Base-by-base conservation (phyloP, 2,329 filamentous ascomycete genomes). In the Dothiorella sarmentorum region DNA sequence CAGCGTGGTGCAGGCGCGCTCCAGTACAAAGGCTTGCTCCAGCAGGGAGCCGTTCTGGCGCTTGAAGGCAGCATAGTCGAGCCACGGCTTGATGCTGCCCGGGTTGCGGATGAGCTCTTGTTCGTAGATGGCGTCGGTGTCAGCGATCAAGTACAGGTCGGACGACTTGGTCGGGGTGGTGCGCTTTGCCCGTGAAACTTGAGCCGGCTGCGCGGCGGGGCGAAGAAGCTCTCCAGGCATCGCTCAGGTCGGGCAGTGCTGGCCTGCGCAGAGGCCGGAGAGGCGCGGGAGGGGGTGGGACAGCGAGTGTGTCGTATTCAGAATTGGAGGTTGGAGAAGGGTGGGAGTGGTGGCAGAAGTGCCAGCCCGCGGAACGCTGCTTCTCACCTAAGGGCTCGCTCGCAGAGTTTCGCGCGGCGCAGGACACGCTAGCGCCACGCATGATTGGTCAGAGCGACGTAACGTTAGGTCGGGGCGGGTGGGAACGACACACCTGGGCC, bases 121-220 rank as follows among this genome's bases (percentile, higher is more conserved):
- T 77, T 99, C 95, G 80, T 97, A 99, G 61, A 96, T 84, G 58
- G 90, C 87, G 77, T 99, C 94, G 77, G 95, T 91, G 71, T 91
- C 89, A 67, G 86, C 82, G 85, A 93, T 73, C 64, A 75, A 66
- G 64, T 67, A 67, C 31, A 76, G 71, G 63, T 71, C 71, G 70
- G 66, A 68, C 64, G 68, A 62, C 64, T 68, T 67, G 61, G 69
- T 71, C 63, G 68, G 62, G 63, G 67, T 67, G 61, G 68, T 72
- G 47, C 57, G 63, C 60, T 60, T 59, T 47, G 56, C 24, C 29
- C 31, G 38, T n/a, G 59, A 47, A 22, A 58, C 27, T 33, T 22
- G 37, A 18, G 35, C 49, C 10, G 49, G 33, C 49, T 53, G 49
- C 49, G 33, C 47, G 44, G 35, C 47, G 44, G 69, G 69, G 62